Evolutionary conservation across 2,329 filamentous ascomycete species (phyloP).

Genomic region (Colletotrichum sojae): DNA sequence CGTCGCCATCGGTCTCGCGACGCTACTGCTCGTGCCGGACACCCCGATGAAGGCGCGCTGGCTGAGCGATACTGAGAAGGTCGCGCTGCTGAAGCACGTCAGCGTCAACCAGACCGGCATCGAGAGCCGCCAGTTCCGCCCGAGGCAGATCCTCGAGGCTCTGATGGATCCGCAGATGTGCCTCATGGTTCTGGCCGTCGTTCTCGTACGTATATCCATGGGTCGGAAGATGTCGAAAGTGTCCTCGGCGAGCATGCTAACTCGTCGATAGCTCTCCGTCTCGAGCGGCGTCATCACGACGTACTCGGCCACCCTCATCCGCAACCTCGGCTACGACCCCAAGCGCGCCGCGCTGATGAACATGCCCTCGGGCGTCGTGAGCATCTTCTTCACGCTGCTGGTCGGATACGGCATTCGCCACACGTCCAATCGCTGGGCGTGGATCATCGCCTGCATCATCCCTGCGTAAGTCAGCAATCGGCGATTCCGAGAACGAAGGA

Average conservation of each 20-base stretch:
- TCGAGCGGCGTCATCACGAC: slow-evolving; percentile 68
- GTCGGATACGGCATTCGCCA: slow-evolving; percentile 63
- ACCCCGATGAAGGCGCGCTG: slow-evolving; percentile 60
- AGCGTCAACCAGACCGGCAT: slow-evolving; percentile 72
- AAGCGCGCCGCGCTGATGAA: slow-evolving; percentile 66
- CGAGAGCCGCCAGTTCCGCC: slow-evolving; percentile 66
- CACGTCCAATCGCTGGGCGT: slow-evolving; percentile 64
- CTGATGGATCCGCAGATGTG: slow-evolving; percentile 67
- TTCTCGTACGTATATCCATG: slow-evolving; percentile 55
- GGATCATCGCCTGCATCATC: slow-evolving; percentile 63
- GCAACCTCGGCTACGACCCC: slow-evolving; percentile 60
- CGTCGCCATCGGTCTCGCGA: slow-evolving; percentile 54
- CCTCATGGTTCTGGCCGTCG: slow-evolving; percentile 62
- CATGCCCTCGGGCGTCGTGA: slow-evolving; percentile 67
- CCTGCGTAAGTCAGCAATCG: slow-evolving; percentile 55
- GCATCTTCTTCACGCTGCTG: slow-evolving; percentile 65
- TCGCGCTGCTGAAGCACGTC: slow-evolving; percentile 66
- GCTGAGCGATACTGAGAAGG: slow-evolving; percentile 52
- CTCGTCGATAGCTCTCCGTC: slow-evolving; percentile 56
- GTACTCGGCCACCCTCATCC: slow-evolving; percentile 68
- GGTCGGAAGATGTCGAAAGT: background rate
- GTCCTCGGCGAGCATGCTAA: background rate
- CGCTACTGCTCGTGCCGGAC: slow-evolving; percentile 60
- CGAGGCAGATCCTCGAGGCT: slow-evolving; percentile 66
- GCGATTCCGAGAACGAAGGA: too few relatives aligned